These are phyloP conservation scores for Vaccinium corymbosum DNA, from an alignment of 148 eudicot species.

Conservation along the genomic window DNA sequence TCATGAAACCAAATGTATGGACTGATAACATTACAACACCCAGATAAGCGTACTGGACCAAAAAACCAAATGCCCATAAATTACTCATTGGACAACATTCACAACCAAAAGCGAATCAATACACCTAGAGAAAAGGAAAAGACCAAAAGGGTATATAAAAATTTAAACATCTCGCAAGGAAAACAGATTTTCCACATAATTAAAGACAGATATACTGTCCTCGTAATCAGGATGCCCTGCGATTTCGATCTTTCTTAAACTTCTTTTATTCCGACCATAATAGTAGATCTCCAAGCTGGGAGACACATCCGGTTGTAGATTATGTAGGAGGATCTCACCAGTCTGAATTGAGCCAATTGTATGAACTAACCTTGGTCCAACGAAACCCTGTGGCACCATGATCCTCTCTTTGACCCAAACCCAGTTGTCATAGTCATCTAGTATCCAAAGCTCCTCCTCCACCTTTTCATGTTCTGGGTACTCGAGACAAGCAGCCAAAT, in stretches of 20 bases:
- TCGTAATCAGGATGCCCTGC: background rate
- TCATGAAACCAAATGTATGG: no score
- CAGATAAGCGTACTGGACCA: background rate
- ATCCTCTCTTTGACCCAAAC: background rate
- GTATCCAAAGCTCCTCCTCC: background rate
- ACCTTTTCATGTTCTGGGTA: no score
- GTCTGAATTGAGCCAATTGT: background rate
- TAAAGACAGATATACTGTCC: background rate
- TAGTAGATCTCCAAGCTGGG: background rate
- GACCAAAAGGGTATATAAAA: background rate
- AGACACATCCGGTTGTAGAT: accelerated
- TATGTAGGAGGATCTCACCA: background rate
- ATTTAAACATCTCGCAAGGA: background rate
- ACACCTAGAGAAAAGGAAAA: background rate
- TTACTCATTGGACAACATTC: background rate
- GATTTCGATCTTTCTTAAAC: background rate
- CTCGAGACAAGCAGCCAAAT: background rate
- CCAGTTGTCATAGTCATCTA: background rate
- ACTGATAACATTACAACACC: background rate
- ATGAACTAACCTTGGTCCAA: no score
- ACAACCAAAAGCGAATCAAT: background rate
- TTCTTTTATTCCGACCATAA: background rate
- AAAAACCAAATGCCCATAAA: background rate
- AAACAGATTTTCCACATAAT: background rate
- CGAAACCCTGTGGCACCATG: background rate